Evolutionary conservation across 2,329 filamentous ascomycete genomes (phyloP), one percentile per base, ranked within the genome.

Genomic region (Venturia nashicola): DNA sequence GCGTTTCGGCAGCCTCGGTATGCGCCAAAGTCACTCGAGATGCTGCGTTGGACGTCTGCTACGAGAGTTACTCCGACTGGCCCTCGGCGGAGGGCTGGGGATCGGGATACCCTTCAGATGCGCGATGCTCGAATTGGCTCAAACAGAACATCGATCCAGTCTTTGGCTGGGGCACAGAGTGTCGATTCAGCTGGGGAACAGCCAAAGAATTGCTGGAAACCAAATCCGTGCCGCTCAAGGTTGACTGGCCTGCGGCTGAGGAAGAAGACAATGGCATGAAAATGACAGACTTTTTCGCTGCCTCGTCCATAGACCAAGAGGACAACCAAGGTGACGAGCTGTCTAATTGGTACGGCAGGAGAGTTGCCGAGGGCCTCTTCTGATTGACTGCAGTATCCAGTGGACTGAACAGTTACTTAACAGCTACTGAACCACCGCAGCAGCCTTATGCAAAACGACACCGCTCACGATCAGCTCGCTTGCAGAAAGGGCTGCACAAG

Each of bases 1-100:
- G 88, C 72, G 94, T 97, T 63, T 95, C 90, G 70, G 94, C 93
- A 40, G 93, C 94, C 7, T 94, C 89, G 67, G 91, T 99, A 2
- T 95, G 90, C 74, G 94, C 94, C 63, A 99, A 99, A 76, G 94
- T 99, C 39, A 97, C 94, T 14, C 82, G 94, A 67, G 94, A 99
- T 76, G 89, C 88, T 1, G 91, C 91, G 5, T 81, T 97, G 32
- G 92, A 97, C 71, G 84, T 88, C 2, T 81, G 93, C 51, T 93
- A 89, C 71, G 79, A 83, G 64, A 76, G 78, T 5, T 74, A 61
- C 20, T 67, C 69, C 14, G 70, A 70, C 64, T 71, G 73, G 48
- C 68, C 68, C 42, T 71, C 69, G 18, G 70, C 66, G 54, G 72
- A 68, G 62, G 70, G 20, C 71, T 97, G 94, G 91, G 94, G 94